Evolutionary conservation across 78 protist species (phyloP).

Genomic region (Dictyostelium capitatum): DNA sequence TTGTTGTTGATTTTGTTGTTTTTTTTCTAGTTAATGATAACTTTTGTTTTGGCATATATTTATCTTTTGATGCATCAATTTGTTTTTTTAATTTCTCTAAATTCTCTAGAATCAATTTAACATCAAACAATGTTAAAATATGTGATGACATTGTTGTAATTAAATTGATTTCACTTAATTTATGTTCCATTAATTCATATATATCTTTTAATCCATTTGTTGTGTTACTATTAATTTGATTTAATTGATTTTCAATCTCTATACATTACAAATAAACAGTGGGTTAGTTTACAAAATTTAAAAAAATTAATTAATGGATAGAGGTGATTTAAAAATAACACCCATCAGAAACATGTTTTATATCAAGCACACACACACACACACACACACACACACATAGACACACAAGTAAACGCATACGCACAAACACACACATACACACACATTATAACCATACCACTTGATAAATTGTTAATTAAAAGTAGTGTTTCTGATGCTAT

Average conservation of each 20-base stretch:
- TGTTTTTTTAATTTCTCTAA: background rate
- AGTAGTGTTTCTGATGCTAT: background rate
- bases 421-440: too few species aligned
- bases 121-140: slow-evolving; percentile 38
- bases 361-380: too few species aligned
- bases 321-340: too few species aligned
- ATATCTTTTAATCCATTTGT: background rate
- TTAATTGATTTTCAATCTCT: background rate
- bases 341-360: too few species aligned
- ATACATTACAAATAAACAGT: background rate
- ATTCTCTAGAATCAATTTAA: slow-evolving; percentile 29
- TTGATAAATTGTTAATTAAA: background rate
- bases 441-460: background rate
- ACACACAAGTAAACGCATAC: background rate
- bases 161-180: background rate
- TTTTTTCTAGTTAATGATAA: slow-evolving; percentile 46
- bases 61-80: slow-evolving; percentile 18
- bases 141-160: slow-evolving; percentile 3
- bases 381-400: background rate
- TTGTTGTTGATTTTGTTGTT: background rate
- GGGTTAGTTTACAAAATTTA: too few species aligned
- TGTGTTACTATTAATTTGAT: background rate
- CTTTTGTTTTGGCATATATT: slow-evolving; percentile 53
- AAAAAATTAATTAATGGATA: too few species aligned
- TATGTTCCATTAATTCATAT: background rate